Conservation (phyloP, 2,329 filamentous ascomycete genomes). For the Venturia asperata region DNA sequence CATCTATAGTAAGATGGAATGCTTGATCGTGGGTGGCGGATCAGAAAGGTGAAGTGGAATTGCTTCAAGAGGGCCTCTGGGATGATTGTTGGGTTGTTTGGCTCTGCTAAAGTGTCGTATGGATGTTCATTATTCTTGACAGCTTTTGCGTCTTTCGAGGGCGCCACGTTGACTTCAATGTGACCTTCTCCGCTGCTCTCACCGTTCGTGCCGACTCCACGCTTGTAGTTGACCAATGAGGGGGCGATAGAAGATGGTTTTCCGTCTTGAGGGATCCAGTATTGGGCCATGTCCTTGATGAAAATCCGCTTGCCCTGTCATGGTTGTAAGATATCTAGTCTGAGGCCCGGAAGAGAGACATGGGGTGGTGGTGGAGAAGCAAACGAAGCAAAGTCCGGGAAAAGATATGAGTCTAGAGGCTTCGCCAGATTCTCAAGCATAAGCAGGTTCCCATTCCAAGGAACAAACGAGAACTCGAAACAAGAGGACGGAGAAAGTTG, state of each 20-base stretch:
- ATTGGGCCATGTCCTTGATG: constrained; percentile 97
- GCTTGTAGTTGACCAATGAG: constrained; percentile 57
- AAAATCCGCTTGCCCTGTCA: constrained; percentile 79
- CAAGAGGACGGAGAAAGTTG: constrained; percentile 18
- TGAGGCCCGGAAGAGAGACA: neutral
- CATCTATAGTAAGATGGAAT: constrained; percentile 94
- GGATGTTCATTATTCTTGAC: constrained; percentile 44
- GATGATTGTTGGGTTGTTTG: constrained; percentile 76
- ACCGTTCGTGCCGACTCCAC: constrained; percentile 49
- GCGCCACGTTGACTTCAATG: constrained; percentile 22
- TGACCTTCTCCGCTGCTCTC: constrained; percentile 24
- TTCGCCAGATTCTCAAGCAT: neutral
- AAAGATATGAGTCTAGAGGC: neutral
- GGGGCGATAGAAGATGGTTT: constrained; percentile 65
- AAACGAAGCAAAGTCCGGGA: neutral
- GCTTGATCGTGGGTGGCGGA: constrained; percentile 85
- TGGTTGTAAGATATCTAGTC: neutral
- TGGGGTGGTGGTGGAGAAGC: neutral
- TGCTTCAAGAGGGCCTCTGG: constrained; percentile 64
- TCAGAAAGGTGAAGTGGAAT: constrained; percentile 94
- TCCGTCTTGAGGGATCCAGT: constrained; percentile 69
- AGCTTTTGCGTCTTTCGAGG: constrained; percentile 25
- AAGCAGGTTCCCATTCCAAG: too few species aligned
- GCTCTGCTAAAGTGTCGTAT: constrained; percentile 52
- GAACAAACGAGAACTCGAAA: neutral